Evolutionary conservation across 805 yeast genomes (phyloP), one percentile per base, ranked within the genome.

Genomic region (Saccharomycopsis synnaedendra): DNA sequence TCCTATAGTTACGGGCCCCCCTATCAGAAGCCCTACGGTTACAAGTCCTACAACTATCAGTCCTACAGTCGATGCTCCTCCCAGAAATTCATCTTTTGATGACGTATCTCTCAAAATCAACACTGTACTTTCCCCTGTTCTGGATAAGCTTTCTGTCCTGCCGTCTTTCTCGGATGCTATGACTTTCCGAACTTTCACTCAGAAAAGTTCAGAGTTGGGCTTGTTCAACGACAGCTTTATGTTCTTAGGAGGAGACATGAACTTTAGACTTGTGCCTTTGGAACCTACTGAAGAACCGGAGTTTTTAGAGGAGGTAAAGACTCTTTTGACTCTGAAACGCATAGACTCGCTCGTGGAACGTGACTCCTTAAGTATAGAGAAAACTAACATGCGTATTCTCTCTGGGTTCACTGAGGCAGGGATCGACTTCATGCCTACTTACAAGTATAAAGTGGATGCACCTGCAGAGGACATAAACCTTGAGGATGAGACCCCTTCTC

Each of bases 381-480:
- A 58, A 39, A 55, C 52, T 10, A 62, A 58, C 28, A 64, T 62
- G 3, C 55, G 60, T 33, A 55, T 76, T 0, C 60, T 78, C 8
- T 49, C 58, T 9, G 74, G 72, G 3, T 77, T 75, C 52, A 57
- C 61, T 30, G 85, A 78, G 56, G 70, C 71, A 2, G 54, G 56
- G 1, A 69, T 79, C 27, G 44, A 52, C 1, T 78, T 78, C 56
- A 61, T 70, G 1, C 85, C 85, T 0, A 76, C 82, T 2, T 78
- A 73, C 57, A 78, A 76, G 55, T 62, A 70, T 19, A 53, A 44
- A 19, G 29, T 1, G 28, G 35, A 37, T 39, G 33, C 29, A 5
- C 35, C 27, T 30, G 30, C 19, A 27, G 47, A 39, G 40, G 30
- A 32, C 3, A 32, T 39, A 5, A 9, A 28, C 10, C 28, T 36